These are phyloP conservation scores for Ophiocordyceps australis DNA, from an alignment of 2,329 filamentous ascomycete genomes.

Conservation along the genomic window DNA sequence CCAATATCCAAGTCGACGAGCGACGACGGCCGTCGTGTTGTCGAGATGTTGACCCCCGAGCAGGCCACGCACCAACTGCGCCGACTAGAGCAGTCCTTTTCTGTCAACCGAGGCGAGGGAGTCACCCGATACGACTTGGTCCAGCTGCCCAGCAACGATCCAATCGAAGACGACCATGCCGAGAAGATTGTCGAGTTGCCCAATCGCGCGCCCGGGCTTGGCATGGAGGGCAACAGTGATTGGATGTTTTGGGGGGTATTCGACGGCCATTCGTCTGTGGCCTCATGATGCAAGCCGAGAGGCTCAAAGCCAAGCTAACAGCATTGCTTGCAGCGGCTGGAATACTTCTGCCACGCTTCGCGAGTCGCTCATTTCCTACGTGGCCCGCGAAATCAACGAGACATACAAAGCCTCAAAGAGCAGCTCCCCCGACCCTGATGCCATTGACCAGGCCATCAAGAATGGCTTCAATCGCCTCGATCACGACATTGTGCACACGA, in stretches of 20 bases:
- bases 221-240: constrained; percentile 37
- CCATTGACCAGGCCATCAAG: constrained; percentile 85
- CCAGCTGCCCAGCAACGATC: constrained; percentile 89
- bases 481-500: constrained; percentile 86
- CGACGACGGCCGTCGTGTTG: constrained; percentile 64
- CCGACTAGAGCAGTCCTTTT: constrained; percentile 78
- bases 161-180: constrained; percentile 95
- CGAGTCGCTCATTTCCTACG: constrained; percentile 79
- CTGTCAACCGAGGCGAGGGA: constrained; percentile 74
- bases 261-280: constrained; percentile 75
- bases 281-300: not conserved
- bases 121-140: constrained; percentile 91
- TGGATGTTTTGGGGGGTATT: constrained; percentile 99
- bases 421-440: constrained; percentile 53
- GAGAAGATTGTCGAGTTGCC: constrained; percentile 95
- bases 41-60: constrained; percentile 93
- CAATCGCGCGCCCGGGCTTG: constrained; percentile 24
- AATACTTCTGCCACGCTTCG: constrained; percentile 93
- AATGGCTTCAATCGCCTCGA: constrained; percentile 76
- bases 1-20: constrained; percentile 80
- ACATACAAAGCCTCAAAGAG: constrained; percentile 63
- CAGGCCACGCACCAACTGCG: constrained; percentile 83
- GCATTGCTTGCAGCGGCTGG: constrained; percentile 55
- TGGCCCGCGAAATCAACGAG: constrained; percentile 78
- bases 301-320: not conserved